Percentiles rank a stretch among this genome's conserved stretches.
These are phyloP conservation scores for Celoporthe dispersa DNA, from an alignment of 2,329 filamentous ascomycete genomes.

Conservation along the genomic window DNA sequence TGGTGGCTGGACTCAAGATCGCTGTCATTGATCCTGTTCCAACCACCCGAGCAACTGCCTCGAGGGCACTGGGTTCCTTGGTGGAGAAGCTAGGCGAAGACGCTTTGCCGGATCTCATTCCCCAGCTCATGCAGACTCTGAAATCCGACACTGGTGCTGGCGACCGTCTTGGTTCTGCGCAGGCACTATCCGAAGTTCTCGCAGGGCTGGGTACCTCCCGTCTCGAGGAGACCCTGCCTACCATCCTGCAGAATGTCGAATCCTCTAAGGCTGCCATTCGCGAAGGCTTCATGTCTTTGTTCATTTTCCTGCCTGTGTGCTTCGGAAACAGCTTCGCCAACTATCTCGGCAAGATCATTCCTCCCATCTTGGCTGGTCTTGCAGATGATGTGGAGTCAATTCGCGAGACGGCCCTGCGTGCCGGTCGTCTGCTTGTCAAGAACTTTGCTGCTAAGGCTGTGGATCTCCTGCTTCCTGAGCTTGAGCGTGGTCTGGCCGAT, in stretches of 20 bases:
- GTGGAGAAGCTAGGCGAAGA: constrained; percentile 98
- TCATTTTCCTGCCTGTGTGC: constrained; percentile 98
- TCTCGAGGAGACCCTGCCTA: constrained; percentile 93
- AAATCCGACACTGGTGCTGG: constrained; percentile 97
- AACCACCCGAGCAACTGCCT: constrained; percentile 93
- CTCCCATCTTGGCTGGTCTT: constrained; percentile 89
- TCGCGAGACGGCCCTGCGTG: constrained; percentile 91
- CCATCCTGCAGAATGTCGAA: constrained; percentile 93
- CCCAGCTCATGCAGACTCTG: constrained; percentile 95
- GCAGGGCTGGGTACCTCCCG: constrained; percentile 91
- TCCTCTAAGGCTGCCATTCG: constrained; percentile 88
- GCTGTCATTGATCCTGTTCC: constrained; percentile 96
- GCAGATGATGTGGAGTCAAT: constrained; percentile 97
- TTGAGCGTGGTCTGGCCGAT: constrained; percentile 95
- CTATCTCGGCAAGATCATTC: constrained; percentile 94
- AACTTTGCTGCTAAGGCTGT: constrained; percentile 97
- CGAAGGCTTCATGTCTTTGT: constrained; percentile 99
- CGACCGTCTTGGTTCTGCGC: constrained; percentile 92
- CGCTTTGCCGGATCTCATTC: constrained; percentile 93
- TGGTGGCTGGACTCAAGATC: constrained; percentile 86
- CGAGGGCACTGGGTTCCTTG: constrained; percentile 92
- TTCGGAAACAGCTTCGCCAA: constrained; percentile 98
- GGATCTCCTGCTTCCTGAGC: constrained; percentile 88
- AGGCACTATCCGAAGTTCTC: constrained; percentile 94
- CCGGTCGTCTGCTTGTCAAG: constrained; percentile 93